Evolutionary conservation across 306 rosid species (phyloP).

Genomic region (Prunus mume): DNA sequence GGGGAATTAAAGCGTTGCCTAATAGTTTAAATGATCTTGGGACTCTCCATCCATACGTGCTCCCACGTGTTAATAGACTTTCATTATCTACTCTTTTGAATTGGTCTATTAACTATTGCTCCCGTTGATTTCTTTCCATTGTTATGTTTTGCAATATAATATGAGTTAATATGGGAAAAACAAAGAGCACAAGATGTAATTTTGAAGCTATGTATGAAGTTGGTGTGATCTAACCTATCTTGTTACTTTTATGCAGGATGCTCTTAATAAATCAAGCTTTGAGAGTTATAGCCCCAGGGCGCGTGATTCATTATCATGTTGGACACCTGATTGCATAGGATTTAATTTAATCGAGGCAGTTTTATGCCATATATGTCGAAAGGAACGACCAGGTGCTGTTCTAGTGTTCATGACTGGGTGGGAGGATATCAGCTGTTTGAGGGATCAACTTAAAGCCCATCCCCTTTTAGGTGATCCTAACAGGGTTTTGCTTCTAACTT

Average conservation of each 20-base stretch:
- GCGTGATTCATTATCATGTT: constrained; percentile 78
- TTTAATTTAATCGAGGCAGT: constrained; percentile 96
- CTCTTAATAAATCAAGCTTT: constrained; percentile 76
- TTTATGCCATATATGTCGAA: constrained; percentile 92
- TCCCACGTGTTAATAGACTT: neutral
- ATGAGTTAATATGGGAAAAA: neutral
- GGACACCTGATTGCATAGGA: constrained; percentile 90
- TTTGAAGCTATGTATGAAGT: constrained; percentile 14
- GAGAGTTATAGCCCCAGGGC: constrained; percentile 79
- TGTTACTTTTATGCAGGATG: constrained; percentile 57
- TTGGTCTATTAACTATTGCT: neutral
- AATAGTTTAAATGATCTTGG: no score
- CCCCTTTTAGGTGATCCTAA: constrained; percentile 97
- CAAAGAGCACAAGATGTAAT: constrained; percentile 10
- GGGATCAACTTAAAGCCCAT: constrained; percentile 92
- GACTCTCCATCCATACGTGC: no score
- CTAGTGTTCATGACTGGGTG: constrained; percentile 96
- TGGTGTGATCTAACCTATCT: constrained; percentile 16
- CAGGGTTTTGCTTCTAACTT: constrained; percentile 80
- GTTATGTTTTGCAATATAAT: neutral
- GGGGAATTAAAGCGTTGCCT: no score
- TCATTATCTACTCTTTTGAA: neutral
- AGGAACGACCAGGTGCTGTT: constrained; percentile 92
- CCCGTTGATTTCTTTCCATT: neutral
- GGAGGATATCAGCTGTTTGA: constrained; percentile 94